Evolutionary conservation across 2,329 filamentous ascomycete genomes (phyloP).

Genomic region (Pestalotiopsis sp.): DNA sequence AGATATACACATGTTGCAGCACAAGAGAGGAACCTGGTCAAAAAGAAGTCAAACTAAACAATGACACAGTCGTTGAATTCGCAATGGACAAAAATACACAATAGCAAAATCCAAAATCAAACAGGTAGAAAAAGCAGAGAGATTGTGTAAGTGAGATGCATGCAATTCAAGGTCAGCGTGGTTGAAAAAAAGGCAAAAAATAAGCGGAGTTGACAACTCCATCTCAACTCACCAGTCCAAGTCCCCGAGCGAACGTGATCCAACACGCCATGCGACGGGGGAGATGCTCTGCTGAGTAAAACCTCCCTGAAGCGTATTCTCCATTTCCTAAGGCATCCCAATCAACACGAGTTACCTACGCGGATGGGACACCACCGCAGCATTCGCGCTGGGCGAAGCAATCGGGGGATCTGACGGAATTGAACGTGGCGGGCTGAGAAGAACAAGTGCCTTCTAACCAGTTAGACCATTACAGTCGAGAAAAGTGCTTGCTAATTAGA

Average conservation of each 20-base stretch:
- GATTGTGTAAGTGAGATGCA: no score
- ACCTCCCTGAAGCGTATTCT: constrained; percentile 71
- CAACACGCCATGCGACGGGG: constrained; percentile 72
- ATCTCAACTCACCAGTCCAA: constrained; percentile 60
- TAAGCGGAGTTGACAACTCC: constrained; percentile 52
- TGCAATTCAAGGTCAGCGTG: neutral
- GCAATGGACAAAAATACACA: no score
- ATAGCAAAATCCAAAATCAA: no score
- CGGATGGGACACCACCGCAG: constrained; percentile 68
- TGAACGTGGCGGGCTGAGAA: constrained; percentile 51
- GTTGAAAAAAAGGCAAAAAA: constrained; percentile 30
- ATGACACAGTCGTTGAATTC: no score
- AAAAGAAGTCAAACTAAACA: no score
- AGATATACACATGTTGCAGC: neutral
- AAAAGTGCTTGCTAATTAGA: constrained; percentile 17
- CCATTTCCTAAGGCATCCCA: constrained; percentile 68
- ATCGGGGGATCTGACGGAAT: constrained; percentile 57
- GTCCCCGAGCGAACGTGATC: constrained; percentile 66
- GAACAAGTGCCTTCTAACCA: constrained; percentile 58
- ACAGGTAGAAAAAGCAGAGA: no score
- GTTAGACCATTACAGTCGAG: constrained; percentile 66
- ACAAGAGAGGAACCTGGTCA: neutral
- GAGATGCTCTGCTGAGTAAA: constrained; percentile 75
- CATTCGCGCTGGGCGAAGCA: constrained; percentile 69
- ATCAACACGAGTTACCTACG: constrained; percentile 68